Conservation (phyloP, 2,329 filamentous ascomycete genomes). For the Penicillium italicum region DNA sequence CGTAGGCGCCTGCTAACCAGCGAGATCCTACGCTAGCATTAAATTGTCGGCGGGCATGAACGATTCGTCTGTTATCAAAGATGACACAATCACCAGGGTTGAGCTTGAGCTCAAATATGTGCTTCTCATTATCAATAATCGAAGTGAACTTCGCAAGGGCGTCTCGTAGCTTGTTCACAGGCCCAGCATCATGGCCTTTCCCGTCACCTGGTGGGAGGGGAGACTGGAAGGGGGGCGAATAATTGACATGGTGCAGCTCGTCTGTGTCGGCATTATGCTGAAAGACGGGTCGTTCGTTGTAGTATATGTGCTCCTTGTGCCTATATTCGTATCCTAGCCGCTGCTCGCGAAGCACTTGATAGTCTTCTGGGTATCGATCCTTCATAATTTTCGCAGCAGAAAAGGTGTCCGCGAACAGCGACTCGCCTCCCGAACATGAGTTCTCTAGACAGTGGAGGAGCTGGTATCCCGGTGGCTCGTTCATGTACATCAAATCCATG, state of each 20-base stretch:
- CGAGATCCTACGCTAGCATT: slow-evolving; percentile 61
- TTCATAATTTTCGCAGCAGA: slow-evolving; percentile 49
- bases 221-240: slow-evolving; percentile 79
- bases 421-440: slow-evolving; percentile 73
- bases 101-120: slow-evolving; percentile 67
- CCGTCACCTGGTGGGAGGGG: slow-evolving; percentile 34
- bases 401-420: slow-evolving; percentile 77
- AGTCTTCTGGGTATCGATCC: slow-evolving; percentile 10
- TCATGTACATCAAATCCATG: slow-evolving; percentile 88
- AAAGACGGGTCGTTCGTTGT: slow-evolving; percentile 56
- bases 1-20: slow-evolving; percentile 83
- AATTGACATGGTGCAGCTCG: slow-evolving; percentile 53
- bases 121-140: slow-evolving; percentile 55
- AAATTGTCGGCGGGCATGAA: slow-evolving; percentile 79
- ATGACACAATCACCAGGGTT: slow-evolving; percentile 81
- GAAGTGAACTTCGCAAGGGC: slow-evolving; percentile 59
- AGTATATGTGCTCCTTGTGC: slow-evolving; percentile 62
- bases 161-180: slow-evolving; percentile 12
- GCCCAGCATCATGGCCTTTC: background rate
- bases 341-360: slow-evolving; percentile 40
- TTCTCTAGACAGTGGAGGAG: slow-evolving; percentile 86
- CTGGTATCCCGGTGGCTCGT: slow-evolving; percentile 74
- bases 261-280: slow-evolving; percentile 27
- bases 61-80: slow-evolving; percentile 83
- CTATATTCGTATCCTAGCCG: slow-evolving; percentile 65